A percentile compares a stretch with the other conserved stretches of the same genome.
phyloP scores from a whole-genome alignment of 164 flowering plant genomes.

The Kingdonia uniflora region DNA sequence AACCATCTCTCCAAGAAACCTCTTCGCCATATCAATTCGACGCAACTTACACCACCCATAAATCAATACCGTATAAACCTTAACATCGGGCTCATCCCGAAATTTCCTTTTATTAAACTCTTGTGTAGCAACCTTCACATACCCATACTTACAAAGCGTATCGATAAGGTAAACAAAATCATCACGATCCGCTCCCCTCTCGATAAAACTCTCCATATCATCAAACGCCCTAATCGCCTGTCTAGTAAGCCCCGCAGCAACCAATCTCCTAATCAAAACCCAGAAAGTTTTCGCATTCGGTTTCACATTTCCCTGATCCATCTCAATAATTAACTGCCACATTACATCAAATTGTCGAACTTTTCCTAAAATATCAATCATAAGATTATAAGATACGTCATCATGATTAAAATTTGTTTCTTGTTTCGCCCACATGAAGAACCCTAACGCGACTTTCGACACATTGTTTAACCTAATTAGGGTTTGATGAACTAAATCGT shows the following conservation, averaged over 20 bases:
- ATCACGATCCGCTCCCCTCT: slow-evolving; percentile 9
- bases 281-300: slow-evolving; percentile 42
- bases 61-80: slow-evolving; percentile 66
- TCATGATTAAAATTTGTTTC: slow-evolving; percentile 26
- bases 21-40: slow-evolving; percentile 51
- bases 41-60: slow-evolving; percentile 87
- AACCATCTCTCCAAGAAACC: slow-evolving; percentile 62
- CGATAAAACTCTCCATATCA: slow-evolving; percentile 54
- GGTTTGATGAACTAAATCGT: slow-evolving; percentile 57
- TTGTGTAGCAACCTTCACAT: slow-evolving; percentile 66
- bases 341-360: slow-evolving; percentile 83
- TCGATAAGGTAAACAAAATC: slow-evolving; percentile 51
- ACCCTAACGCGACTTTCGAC: slow-evolving; percentile 69
- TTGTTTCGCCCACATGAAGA: slow-evolving; percentile 46
- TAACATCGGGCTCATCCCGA: slow-evolving; percentile 25
- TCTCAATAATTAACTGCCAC: slow-evolving; percentile 72
- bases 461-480: slow-evolving; percentile 54
- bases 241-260: slow-evolving; percentile 74
- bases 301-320: slow-evolving; percentile 33
- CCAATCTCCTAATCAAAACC: slow-evolving; percentile 48
- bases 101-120: slow-evolving; percentile 48
- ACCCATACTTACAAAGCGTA: slow-evolving; percentile 79
- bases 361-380: slow-evolving; percentile 62
- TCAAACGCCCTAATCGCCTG: slow-evolving; percentile 79
- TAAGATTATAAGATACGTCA: slow-evolving; percentile 33